phyloP scores from a whole-genome alignment of 768 basidiomycete species.

The Lactarius akahatsu region DNA sequence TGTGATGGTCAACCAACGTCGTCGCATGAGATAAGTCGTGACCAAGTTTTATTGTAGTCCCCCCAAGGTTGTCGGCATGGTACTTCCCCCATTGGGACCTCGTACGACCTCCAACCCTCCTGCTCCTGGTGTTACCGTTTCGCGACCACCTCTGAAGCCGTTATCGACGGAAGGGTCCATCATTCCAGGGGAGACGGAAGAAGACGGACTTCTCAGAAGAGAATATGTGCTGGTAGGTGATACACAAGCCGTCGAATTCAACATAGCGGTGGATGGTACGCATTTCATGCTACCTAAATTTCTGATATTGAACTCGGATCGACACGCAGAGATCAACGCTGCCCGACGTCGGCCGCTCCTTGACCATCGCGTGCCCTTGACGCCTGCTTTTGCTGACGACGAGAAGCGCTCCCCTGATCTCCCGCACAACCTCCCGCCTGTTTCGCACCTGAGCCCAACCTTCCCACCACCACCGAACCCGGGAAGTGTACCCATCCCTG shows the following conservation, averaged over 20 bases:
- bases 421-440: constrained; percentile 33
- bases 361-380: constrained; percentile 46
- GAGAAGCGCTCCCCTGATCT: constrained; percentile 41
- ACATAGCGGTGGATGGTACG: constrained; percentile 86
- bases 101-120: constrained; percentile 7
- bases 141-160: constrained; percentile 28
- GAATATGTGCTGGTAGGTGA: constrained; percentile 97
- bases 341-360: constrained; percentile 58
- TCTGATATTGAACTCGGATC: constrained; percentile 15
- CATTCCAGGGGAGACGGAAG: constrained; percentile 82
- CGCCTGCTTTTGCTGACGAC: constrained; percentile 51
- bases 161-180: constrained; percentile 59
- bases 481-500: constrained; percentile 56
- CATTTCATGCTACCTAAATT: constrained; percentile 7
- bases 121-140: constrained; percentile 4
- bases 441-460: constrained; percentile 38
- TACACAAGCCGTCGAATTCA: constrained; percentile 86
- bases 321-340: constrained; percentile 56
- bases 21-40: background rate
- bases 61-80: background rate
- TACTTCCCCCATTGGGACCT: background rate
- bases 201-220: constrained; percentile 72
- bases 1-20: background rate
- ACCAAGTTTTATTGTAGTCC: background rate
- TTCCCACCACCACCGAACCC: constrained; percentile 66